Evolutionary conservation across 441 rosid species (phyloP).

Genomic region (Jatropha multifida): DNA sequence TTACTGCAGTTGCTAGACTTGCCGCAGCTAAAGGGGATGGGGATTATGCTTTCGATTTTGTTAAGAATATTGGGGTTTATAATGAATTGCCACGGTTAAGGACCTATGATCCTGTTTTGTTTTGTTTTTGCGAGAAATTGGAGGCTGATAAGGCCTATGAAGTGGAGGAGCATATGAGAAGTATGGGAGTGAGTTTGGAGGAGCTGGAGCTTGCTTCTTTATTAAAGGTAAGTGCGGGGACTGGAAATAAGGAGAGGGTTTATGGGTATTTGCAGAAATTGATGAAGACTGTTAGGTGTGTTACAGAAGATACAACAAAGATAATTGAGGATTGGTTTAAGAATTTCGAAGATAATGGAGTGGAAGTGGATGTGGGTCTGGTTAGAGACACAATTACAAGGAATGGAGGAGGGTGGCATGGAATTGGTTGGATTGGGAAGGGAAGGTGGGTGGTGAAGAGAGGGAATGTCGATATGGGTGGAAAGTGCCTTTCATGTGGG

Average conservation of each 20-base stretch:
- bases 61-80: slow-evolving; percentile 41
- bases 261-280: slow-evolving; percentile 66
- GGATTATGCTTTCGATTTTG: slow-evolving; percentile 61
- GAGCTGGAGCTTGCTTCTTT: slow-evolving; percentile 62
- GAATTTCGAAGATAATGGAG: slow-evolving; percentile 32
- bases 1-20: slow-evolving; percentile 58
- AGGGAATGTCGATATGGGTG: slow-evolving; percentile 42
- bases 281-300: slow-evolving; percentile 57
- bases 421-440: slow-evolving; percentile 75
- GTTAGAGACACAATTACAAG: slow-evolving; percentile 43
- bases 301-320: slow-evolving; percentile 51
- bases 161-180: slow-evolving; percentile 66
- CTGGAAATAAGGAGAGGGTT: slow-evolving; percentile 51
- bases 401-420: slow-evolving; percentile 94
- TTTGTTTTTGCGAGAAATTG: slow-evolving; percentile 62
- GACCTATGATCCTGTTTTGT: slow-evolving; percentile 67
- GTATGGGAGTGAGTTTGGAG: slow-evolving; percentile 52
- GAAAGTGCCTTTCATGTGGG: slow-evolving; percentile 61
- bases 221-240: slow-evolving; percentile 58
- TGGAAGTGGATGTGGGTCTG: slow-evolving; percentile 24
- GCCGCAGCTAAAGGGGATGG: slow-evolving; percentile 78
- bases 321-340: slow-evolving; percentile 64
- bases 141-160: slow-evolving; percentile 72
- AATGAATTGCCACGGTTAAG: slow-evolving; percentile 54
- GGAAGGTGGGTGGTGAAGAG: slow-evolving; percentile 66